Evolutionary conservation across 805 yeast genomes (phyloP).

Genomic region (Wickerhamiella dianesei): DNA sequence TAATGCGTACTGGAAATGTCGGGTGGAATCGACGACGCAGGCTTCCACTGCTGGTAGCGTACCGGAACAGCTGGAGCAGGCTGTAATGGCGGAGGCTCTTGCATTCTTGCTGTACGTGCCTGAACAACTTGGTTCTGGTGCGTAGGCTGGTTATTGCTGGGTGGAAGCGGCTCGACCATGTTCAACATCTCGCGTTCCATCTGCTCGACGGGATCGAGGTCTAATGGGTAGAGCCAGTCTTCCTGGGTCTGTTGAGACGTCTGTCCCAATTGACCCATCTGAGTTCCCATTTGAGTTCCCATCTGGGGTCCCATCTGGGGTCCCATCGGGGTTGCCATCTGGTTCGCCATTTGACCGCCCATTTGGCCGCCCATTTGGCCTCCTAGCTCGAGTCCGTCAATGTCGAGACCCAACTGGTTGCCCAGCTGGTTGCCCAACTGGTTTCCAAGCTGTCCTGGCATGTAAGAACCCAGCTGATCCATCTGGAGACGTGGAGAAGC

Average conservation of each 20-base stretch:
- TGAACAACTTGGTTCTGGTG: background rate
- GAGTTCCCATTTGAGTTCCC: too few species aligned
- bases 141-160: background rate
- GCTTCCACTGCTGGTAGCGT: constrained; percentile 20
- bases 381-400: background rate
- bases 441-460: background rate
- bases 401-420: too few species aligned
- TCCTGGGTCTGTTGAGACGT: background rate
- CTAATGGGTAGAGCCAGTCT: background rate
- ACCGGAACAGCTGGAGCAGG: background rate
- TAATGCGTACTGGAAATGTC: constrained; percentile 25
- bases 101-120: background rate
- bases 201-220: constrained; percentile 16
- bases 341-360: too few species aligned
- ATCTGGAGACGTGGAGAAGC: background rate
- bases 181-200: constrained; percentile 16
- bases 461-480: background rate
- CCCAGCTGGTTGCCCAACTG: background rate
- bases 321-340: too few species aligned
- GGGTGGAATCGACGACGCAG: constrained; percentile 29
- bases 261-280: too few species aligned
- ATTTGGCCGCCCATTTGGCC: too few species aligned
- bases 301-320: too few species aligned
- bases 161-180: constrained; percentile 5
- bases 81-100: constrained; percentile 10